phyloP scores from a whole-genome alignment of 495 filamentous ascomycete genomes.

The Articulospora tetracladia region DNA sequence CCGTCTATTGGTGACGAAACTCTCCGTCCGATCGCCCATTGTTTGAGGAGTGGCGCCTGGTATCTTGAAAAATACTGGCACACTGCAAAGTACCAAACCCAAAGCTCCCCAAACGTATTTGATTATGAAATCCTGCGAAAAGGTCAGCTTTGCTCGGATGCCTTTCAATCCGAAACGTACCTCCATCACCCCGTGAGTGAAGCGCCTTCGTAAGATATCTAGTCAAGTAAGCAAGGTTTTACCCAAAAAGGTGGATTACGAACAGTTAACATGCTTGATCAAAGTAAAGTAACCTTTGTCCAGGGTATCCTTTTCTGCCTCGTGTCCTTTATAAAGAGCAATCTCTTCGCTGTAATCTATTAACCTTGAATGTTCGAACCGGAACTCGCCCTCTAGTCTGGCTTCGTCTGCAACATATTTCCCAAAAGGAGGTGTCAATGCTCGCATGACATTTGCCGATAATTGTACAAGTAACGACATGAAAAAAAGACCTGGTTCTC shows the following conservation, averaged over 20 bases:
- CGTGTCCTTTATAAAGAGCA: slow-evolving; percentile 88
- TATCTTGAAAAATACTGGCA: slow-evolving; percentile 93
- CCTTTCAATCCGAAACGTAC: not conserved
- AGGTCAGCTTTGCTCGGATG: not conserved
- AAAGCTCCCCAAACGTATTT: slow-evolving; percentile 99
- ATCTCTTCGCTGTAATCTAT: slow-evolving; percentile 96
- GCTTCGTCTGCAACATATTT: slow-evolving; percentile 98
- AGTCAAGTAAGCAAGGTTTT: not conserved
- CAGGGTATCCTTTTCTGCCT: slow-evolving; percentile 92
- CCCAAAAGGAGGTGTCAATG: slow-evolving; percentile 93
- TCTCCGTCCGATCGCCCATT: slow-evolving; percentile 90
- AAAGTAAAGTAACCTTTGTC: slow-evolving; percentile 99
- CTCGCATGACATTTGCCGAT: slow-evolving; percentile 89
- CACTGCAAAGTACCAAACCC: slow-evolving; percentile 88
- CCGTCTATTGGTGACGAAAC: slow-evolving; percentile 90
- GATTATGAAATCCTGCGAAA: slow-evolving; percentile 74
- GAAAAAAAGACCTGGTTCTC: slow-evolving; percentile 55
- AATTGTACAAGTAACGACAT: slow-evolving; percentile 93
- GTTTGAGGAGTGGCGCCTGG: slow-evolving; percentile 68
- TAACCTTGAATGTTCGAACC: slow-evolving; percentile 88
- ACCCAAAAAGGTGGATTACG: not conserved
- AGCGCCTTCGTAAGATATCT: slow-evolving; percentile 75
- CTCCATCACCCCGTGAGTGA: slow-evolving; percentile 98
- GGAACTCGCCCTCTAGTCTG: slow-evolving; percentile 89
- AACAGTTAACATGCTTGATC: slow-evolving; percentile 93